Percentiles rank a stretch among this genome's conserved stretches.
Evolutionary conservation across 2,329 filamentous ascomycete species (phyloP).

Genomic region (Sarocladium brachiariae): DNA sequence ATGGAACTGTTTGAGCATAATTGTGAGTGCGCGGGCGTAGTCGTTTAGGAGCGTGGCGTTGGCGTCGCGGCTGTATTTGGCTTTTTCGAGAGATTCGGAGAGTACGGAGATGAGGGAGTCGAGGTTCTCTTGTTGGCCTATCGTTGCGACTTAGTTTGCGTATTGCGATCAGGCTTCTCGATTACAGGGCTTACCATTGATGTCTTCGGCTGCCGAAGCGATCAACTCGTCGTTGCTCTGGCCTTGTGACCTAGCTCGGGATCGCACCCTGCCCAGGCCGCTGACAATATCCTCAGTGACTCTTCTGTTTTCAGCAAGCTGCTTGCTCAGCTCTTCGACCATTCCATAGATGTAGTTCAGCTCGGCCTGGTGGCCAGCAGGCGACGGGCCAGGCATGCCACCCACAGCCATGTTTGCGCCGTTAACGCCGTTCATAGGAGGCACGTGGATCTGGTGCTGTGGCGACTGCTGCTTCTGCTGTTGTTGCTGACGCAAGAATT

Average conservation of each 20-base stretch:
- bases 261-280: conserved; percentile 55
- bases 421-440: conserved; percentile 43
- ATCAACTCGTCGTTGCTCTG: conserved; percentile 54
- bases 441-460: background rate
- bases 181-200: conserved; percentile 48
- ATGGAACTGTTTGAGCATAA: conserved; percentile 58
- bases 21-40: conserved; percentile 49
- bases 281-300: conserved; percentile 58
- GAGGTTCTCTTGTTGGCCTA: conserved; percentile 53
- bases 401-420: conserved; percentile 39
- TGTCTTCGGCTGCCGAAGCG: conserved; percentile 45
- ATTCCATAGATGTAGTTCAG: conserved; percentile 62
- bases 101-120: conserved; percentile 56
- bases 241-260: conserved; percentile 44
- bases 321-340: conserved; percentile 59
- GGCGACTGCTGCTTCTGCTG: background rate
- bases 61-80: conserved; percentile 52
- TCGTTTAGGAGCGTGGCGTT: conserved; percentile 52
- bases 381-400: conserved; percentile 47
- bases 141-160: background rate
- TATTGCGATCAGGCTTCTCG: too few relatives aligned
- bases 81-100: conserved; percentile 54
- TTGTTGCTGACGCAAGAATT: background rate
- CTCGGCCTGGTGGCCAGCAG: conserved; percentile 62
- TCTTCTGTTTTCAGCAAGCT: conserved; percentile 54